These are phyloP conservation scores for Bothriochloa decipiens DNA, from an alignment of 176 grass and related monocot species.

Conservation along the genomic window DNA sequence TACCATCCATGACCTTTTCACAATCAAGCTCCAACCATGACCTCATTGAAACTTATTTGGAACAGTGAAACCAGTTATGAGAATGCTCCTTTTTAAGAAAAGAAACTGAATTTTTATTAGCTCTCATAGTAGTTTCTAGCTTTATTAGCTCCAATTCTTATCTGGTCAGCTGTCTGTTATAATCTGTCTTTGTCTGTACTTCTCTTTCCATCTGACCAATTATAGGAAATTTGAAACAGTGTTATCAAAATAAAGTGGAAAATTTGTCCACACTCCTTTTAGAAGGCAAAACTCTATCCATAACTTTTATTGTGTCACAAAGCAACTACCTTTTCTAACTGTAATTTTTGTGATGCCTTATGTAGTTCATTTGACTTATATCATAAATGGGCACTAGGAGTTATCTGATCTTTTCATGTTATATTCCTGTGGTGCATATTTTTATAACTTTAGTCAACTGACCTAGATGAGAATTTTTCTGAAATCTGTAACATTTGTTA, in stretches of 20 bases:
- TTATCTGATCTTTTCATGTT: not conserved
- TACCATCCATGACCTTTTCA: not conserved
- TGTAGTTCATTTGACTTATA: not conserved
- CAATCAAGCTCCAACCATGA: not conserved
- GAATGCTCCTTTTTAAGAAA: not conserved
- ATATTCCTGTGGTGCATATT: not conserved
- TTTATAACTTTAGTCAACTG: not conserved
- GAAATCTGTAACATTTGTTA: conserved; percentile 5
- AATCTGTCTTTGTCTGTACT: not conserved
- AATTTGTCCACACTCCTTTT: not conserved
- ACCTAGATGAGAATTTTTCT: not conserved
- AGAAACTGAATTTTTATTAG: not conserved
- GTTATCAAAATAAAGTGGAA: not conserved
- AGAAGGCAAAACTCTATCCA: not conserved
- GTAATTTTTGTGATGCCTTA: not conserved
- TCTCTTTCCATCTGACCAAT: not conserved
- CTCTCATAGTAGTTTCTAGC: not conserved
- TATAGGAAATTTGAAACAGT: not conserved
- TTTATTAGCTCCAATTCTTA: not conserved
- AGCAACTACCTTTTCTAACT: not conserved
- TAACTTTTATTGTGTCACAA: not conserved
- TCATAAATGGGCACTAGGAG: not conserved
- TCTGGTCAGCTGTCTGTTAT: not conserved
- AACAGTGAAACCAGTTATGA: not conserved
- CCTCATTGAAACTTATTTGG: not conserved